A percentile compares a stretch with the other conserved stretches of the same genome.
These are phyloP conservation scores for Sonneratia caseolaris DNA, from an alignment of 345 rosid species.

Conservation along the genomic window DNA sequence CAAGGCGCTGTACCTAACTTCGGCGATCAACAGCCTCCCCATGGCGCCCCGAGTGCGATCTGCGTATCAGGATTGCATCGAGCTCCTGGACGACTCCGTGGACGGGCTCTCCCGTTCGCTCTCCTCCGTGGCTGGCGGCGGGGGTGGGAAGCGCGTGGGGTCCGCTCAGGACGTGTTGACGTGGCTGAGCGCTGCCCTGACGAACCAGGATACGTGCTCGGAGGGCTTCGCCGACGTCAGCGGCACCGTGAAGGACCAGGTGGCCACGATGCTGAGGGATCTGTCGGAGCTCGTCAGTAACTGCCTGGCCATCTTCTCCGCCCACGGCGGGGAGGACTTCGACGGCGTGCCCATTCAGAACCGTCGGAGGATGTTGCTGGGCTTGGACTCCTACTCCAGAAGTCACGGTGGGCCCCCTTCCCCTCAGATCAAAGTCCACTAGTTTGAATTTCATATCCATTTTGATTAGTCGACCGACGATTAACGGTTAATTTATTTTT, in stretches of 20 bases:
- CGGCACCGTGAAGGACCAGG: slow-evolving; percentile 55
- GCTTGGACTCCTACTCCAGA: neutral
- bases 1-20: slow-evolving; percentile 58
- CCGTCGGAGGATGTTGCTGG: slow-evolving; percentile 34
- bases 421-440: too few species aligned
- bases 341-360: slow-evolving; percentile 87
- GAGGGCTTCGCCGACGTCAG: slow-evolving; percentile 63
- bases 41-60: slow-evolving; percentile 60
- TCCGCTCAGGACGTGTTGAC: slow-evolving; percentile 45
- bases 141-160: neutral
- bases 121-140: slow-evolving; percentile 26
- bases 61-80: slow-evolving; percentile 81
- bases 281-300: slow-evolving; percentile 86
- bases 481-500: neutral
- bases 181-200: slow-evolving; percentile 91
- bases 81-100: slow-evolving; percentile 76
- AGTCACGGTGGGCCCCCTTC: neutral
- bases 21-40: slow-evolving; percentile 36
- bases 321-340: slow-evolving; percentile 40
- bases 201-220: slow-evolving; percentile 86
- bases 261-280: slow-evolving; percentile 47
- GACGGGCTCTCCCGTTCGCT: slow-evolving; percentile 72
- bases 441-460: too few species aligned
- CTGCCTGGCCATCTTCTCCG: slow-evolving; percentile 71
- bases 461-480: too few species aligned